Percentiles rank a stretch among this genome's conserved stretches.
phyloP scores from a whole-genome alignment of 2,329 filamentous ascomycete genomes.

The Fusarium fracticaudum region DNA sequence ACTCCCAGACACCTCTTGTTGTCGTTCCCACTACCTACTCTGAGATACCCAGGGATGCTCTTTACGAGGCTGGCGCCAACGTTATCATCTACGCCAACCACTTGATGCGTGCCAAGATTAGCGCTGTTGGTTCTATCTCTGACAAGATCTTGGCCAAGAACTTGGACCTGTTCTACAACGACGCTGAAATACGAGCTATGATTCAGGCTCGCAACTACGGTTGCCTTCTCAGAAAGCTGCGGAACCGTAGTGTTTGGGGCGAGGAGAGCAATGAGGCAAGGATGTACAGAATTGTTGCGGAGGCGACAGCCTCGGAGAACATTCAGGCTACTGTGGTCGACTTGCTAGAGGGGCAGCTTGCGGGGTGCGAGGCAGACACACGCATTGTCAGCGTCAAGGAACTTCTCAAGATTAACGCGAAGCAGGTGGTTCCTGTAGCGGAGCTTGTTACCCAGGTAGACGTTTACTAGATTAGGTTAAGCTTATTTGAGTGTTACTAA shows the following conservation, averaged over 20 bases:
- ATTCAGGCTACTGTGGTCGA: constrained; percentile 1
- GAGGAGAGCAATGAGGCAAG: constrained; percentile 2
- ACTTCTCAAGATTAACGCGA: not conserved
- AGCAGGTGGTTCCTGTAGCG: not conserved
- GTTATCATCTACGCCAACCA: constrained; percentile 20
- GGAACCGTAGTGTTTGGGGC: not conserved
- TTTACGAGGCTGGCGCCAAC: constrained; percentile 14
- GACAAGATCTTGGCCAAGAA: constrained; percentile 6
- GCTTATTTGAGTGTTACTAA: not conserved
- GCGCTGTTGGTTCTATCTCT: constrained; percentile 3
- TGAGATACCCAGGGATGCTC: not conserved
- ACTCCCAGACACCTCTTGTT: not conserved
- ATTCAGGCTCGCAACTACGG: constrained; percentile 4
- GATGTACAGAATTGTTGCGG: not conserved
- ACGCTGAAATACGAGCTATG: not conserved
- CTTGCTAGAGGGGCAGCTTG: not conserved
- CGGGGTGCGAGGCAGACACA: constrained; percentile 3
- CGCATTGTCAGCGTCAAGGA: constrained; percentile 4
- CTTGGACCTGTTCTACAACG: not conserved
- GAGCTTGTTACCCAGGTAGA: not conserved
- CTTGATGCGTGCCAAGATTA: constrained; percentile 15
- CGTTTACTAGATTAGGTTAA: not conserved
- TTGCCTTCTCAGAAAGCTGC: not conserved
- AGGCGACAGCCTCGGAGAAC: not conserved
- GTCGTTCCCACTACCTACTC: constrained; percentile 6